phyloP scores from a whole-genome alignment of 208 protist genomes.

The Leishmania braziliensis region DNA sequence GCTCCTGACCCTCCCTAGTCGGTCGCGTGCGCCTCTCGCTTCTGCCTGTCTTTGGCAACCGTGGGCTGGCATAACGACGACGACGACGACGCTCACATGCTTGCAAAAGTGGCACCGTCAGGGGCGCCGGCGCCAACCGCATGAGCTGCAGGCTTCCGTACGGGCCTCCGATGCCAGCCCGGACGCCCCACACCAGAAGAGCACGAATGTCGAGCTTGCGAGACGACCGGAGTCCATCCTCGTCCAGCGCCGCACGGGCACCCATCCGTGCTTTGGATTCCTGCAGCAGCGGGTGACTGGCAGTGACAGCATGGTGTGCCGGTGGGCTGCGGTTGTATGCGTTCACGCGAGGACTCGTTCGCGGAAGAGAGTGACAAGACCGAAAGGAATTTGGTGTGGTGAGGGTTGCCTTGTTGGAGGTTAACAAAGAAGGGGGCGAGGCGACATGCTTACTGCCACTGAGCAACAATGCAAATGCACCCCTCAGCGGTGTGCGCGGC shows the following conservation, averaged over 20 bases:
- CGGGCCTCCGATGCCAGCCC: background rate
- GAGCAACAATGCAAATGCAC: too few species aligned
- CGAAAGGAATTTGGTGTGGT: too few species aligned
- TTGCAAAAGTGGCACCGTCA: background rate
- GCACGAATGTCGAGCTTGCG: background rate
- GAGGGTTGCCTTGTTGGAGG: too few species aligned
- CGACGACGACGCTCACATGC: background rate
- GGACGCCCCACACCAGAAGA: background rate
- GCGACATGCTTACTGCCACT: too few species aligned
- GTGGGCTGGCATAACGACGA: background rate
- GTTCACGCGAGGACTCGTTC: background rate
- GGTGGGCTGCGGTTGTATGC: background rate
- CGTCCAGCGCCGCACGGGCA: background rate
- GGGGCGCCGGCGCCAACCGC: background rate
- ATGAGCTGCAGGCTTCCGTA: background rate
- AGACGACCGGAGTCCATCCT: background rate
- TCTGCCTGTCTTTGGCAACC: background rate
- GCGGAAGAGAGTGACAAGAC: background rate
- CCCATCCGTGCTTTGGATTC: background rate
- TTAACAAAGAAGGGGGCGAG: too few species aligned
- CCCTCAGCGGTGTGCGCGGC: too few species aligned
- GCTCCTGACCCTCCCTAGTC: background rate
- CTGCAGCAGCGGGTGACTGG: background rate
- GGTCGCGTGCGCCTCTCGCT: background rate
- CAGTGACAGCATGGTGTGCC: background rate